Evolutionary conservation across 108 stramenopile species (phyloP), one percentile per base, ranked within the genome.

Genomic region (Aurantiochytrium sp.): DNA sequence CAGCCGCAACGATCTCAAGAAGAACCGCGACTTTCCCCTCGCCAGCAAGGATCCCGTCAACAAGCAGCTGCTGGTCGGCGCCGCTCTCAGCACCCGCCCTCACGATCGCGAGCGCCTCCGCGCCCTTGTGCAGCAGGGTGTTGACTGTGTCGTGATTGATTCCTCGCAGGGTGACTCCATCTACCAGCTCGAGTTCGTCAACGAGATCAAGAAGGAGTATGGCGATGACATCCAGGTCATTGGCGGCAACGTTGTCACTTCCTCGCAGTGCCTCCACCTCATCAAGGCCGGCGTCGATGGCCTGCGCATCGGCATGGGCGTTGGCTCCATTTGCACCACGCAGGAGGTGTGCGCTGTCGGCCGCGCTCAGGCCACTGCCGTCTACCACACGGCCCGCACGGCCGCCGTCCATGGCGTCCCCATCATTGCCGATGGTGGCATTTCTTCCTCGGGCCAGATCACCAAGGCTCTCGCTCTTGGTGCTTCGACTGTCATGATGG

Each of bases 401-500:
- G 97, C 98, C 19, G 96, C 96, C 58, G 55, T 57, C 89, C 95
- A 96, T 90, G 98, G 98, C 73, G 94, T 99, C 45, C 99, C 99
- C 8, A 96, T 98, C 51, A 92, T 99, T 87, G 99, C 99, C 44
- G 99, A 99, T 91, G 99, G 99, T 59, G 99, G 99, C 43, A 96
- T 99, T 91, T 96, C 97, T 88, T 95, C 95, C 6, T 98, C 99
- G 76, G 99, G 98, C 6, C 98, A 99, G 90, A 98, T 98, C 87
- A 98, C 97, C 44, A 99, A 99, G 94, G 99, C 99, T 0, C 94
- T 99, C n/a, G 90, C 94, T 47, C 92, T 97, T 47, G 99, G 99
- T n/a, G 99, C 99, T 44, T 96, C 97, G 53, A 97, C 97, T 73
- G 98, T 98, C 59, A 99, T 99, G 99, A 99, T 99, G 98, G 99